phyloP scores from a whole-genome alignment of 108 stramenopile species.

The Conticribra weissflogii region DNA sequence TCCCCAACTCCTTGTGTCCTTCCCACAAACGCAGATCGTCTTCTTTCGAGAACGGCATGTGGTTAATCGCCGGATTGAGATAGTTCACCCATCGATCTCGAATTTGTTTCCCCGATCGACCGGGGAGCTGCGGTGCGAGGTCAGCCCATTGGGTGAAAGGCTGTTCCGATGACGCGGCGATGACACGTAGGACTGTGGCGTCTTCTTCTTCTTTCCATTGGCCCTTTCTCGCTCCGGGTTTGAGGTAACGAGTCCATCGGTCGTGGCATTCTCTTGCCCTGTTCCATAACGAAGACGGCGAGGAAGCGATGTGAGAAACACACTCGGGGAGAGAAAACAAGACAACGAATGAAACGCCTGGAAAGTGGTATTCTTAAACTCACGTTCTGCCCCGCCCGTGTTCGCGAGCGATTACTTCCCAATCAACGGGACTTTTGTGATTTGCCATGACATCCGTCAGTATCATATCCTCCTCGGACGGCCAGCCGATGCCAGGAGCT shows the following conservation, averaged over 20 bases:
- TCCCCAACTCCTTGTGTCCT: constrained; percentile 78
- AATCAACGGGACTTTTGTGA: constrained; percentile 23
- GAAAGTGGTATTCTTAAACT: not conserved
- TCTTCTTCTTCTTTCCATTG: constrained; percentile 55
- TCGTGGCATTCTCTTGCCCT: constrained; percentile 83
- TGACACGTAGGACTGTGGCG: constrained; percentile 30
- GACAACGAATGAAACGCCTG: no score
- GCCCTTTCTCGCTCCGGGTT: constrained; percentile 82
- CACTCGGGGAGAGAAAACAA: no score
- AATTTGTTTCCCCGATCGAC: constrained; percentile 42
- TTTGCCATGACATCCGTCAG: constrained; percentile 23
- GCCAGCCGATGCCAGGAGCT: constrained; percentile 36
- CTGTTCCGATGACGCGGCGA: constrained; percentile 15
- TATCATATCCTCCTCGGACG: constrained; percentile 16
- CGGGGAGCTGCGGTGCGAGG: constrained; percentile 36
- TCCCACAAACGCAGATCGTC: constrained; percentile 77
- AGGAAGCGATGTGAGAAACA: no score
- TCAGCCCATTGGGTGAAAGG: constrained; percentile 49
- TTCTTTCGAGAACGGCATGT: constrained; percentile 28
- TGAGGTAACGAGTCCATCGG: constrained; percentile 83
- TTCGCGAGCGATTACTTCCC: constrained; percentile 19
- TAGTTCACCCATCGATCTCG: constrained; percentile 50
- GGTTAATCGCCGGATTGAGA: constrained; percentile 38
- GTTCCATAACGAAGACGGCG: no score
- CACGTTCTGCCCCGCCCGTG: constrained; percentile 16